phyloP scores from a whole-genome alignment of 495 filamentous ascomycete species.

The Xylaria grammica region DNA sequence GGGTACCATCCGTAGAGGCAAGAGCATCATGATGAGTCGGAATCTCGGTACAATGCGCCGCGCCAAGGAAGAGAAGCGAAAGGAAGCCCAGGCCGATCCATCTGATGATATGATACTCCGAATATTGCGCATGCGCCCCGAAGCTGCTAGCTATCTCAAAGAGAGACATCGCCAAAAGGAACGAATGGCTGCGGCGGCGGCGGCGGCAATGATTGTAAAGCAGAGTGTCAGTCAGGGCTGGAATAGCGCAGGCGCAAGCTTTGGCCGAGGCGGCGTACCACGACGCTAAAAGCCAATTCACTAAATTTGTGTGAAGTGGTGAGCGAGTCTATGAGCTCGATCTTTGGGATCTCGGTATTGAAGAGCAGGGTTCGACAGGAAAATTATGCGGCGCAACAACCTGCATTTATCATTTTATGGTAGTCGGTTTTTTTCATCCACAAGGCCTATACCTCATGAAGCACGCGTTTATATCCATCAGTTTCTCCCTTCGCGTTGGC shows the following conservation, averaged over 20 bases:
- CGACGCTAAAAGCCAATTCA: slow-evolving; percentile 33
- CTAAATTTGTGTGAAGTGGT: slow-evolving; percentile 24
- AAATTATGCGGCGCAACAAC: not conserved
- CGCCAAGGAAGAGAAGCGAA: slow-evolving; percentile 93
- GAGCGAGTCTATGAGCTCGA: slow-evolving; percentile 29
- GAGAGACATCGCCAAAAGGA: slow-evolving; percentile 94
- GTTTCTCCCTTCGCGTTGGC: not conserved
- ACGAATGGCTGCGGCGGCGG: slow-evolving; percentile 83
- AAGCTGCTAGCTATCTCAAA: slow-evolving; percentile 87
- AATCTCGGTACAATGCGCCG: slow-evolving; percentile 97
- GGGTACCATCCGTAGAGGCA: slow-evolving; percentile 76
- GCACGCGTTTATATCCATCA: not conserved
- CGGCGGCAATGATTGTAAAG: slow-evolving; percentile 91
- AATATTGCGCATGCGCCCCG: slow-evolving; percentile 93
- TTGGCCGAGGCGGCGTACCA: slow-evolving; percentile 60
- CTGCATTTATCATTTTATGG: not conserved
- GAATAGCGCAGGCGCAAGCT: slow-evolving; percentile 66
- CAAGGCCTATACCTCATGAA: not conserved
- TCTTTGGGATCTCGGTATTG: slow-evolving; percentile 22
- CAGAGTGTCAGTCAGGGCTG: slow-evolving; percentile 76
- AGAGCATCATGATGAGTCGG: slow-evolving; percentile 92
- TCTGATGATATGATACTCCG: slow-evolving; percentile 98
- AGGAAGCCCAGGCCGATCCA: slow-evolving; percentile 93
- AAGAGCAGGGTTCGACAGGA: slow-evolving; percentile 1
- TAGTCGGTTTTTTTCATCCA: not conserved